phyloP scores from a whole-genome alignment of 176 grass and related monocot genomes.

The Coix lacrymajobi region DNA sequence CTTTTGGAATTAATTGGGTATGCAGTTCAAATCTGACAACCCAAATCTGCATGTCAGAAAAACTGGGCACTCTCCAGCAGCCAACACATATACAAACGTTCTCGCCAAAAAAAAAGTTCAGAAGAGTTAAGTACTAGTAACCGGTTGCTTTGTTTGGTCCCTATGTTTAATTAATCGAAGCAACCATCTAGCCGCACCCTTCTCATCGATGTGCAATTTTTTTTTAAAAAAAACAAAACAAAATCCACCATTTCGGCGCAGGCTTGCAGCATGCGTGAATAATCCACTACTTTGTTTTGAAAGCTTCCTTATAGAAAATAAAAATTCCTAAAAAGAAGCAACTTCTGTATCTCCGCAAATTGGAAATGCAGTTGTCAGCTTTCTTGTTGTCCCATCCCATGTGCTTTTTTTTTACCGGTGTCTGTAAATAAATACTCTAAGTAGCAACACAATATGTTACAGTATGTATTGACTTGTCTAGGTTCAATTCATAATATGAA shows the following conservation, averaged over 20 bases:
- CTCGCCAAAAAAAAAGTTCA: too few species aligned
- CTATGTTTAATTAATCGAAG: neutral
- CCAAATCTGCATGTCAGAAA: neutral
- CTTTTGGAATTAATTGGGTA: neutral
- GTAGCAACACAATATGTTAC: neutral
- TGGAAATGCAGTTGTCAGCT: neutral
- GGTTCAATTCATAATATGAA: slow-evolving; percentile 23
- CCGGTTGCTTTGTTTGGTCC: too few species aligned
- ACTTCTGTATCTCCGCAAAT: neutral
- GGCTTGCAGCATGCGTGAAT: neutral
- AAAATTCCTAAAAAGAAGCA: neutral
- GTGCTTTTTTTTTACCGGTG: neutral
- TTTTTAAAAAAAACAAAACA: neutral
- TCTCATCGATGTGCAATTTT: neutral
- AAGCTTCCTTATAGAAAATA: neutral
- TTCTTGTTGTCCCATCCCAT: neutral
- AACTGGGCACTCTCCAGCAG: neutral
- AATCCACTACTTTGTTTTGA: neutral
- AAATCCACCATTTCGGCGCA: neutral
- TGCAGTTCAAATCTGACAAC: neutral
- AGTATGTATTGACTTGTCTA: neutral
- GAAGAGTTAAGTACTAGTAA: too few species aligned
- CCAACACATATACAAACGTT: neutral
- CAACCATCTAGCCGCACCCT: neutral
- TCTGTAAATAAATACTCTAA: neutral